These are phyloP conservation scores for Theobroma cacao DNA, from an alignment of 345 rosid genomes.

Conservation along the genomic window DNA sequence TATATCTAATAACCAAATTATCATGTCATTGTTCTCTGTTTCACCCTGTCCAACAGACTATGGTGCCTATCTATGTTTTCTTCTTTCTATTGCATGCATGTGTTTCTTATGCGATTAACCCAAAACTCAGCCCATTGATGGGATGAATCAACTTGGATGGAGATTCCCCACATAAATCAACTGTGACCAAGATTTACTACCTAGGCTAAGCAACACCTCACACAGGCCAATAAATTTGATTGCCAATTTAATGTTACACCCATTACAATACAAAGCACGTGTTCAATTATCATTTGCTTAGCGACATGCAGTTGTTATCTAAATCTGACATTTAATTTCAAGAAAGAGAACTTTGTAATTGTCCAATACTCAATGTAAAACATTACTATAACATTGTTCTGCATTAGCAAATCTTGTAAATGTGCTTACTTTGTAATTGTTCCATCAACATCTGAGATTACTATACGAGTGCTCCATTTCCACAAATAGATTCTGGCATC, in stretches of 20 bases:
- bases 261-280: not conserved
- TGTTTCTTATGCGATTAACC: not conserved
- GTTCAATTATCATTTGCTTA: not conserved
- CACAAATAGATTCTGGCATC: slow-evolving; percentile 90
- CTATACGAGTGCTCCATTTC: slow-evolving; percentile 92
- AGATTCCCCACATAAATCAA: not conserved
- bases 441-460: slow-evolving; percentile 98
- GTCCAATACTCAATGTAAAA: not conserved
- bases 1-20: not conserved
- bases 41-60: not conserved
- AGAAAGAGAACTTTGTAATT: not conserved
- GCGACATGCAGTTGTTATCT: not conserved
- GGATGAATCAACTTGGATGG: not conserved
- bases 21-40: not conserved
- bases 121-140: not conserved
- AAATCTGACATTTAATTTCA: not conserved
- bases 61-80: not conserved
- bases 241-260: not conserved
- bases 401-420: not conserved
- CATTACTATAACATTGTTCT: not conserved
- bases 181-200: not conserved
- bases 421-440: slow-evolving; percentile 80
- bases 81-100: not conserved
- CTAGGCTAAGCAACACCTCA: not conserved
- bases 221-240: not conserved